phyloP scores from a whole-genome alignment of 208 protist genomes.

The Leptomonas pyrrhocoris region DNA sequence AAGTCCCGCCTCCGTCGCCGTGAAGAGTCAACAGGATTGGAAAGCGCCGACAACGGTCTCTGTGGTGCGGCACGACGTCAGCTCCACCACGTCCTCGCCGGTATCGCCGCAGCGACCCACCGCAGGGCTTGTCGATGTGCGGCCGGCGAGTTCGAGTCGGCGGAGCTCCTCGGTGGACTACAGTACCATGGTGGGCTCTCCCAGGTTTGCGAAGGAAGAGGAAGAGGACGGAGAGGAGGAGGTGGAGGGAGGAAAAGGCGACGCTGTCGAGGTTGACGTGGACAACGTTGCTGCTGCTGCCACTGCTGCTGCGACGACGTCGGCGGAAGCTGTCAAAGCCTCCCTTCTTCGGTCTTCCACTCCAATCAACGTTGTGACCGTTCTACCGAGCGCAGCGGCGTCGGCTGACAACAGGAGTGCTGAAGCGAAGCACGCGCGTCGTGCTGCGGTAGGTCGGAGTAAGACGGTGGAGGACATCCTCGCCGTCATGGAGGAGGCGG shows the following conservation, averaged over 20 bases:
- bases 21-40: background rate
- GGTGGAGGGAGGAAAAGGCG: background rate
- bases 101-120: conserved; percentile 22
- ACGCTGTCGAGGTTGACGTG: background rate
- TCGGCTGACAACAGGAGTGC: background rate
- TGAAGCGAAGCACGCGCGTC: background rate
- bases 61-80: background rate
- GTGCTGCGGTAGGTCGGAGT: background rate
- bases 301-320: background rate
- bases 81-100: conserved; percentile 7
- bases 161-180: conserved; percentile 5
- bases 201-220: background rate
- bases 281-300: background rate
- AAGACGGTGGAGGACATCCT: conserved; percentile 12
- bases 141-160: background rate
- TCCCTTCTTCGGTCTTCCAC: too few species aligned
- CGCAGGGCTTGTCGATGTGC: background rate
- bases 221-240: background rate
- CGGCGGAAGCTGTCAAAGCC: too few species aligned
- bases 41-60: background rate
- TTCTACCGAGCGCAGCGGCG: background rate
- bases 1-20: background rate
- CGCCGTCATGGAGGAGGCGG: background rate
- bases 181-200: conserved; percentile 7
- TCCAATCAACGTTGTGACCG: too few species aligned